These are phyloP conservation scores for Beta vulgaris DNA, from an alignment of 148 eudicot species.

Conservation along the genomic window DNA sequence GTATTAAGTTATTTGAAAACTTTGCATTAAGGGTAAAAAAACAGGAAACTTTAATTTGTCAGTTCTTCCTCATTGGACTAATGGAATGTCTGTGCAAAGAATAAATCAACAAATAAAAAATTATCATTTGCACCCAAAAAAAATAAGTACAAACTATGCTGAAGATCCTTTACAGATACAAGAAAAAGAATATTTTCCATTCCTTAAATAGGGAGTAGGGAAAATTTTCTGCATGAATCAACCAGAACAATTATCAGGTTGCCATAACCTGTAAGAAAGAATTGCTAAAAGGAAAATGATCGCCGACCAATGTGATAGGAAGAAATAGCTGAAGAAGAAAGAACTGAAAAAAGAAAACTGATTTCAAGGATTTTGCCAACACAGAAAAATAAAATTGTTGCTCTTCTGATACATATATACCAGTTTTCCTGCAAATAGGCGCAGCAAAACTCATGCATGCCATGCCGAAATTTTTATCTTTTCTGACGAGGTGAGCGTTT, in stretches of 20 bases:
- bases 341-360: neutral
- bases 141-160: neutral
- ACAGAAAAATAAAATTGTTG: neutral
- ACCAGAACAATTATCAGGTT: constrained; percentile 4
- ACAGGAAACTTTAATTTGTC: no score
- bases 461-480: no score
- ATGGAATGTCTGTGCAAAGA: neutral
- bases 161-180: neutral
- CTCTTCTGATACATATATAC: neutral
- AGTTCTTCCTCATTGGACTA: no score
- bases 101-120: neutral
- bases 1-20: no score
- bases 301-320: neutral
- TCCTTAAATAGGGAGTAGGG: neutral
- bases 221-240: constrained; percentile 7
- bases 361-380: neutral
- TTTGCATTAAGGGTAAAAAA: no score
- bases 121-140: neutral
- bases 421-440: neutral
- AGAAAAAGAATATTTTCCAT: neutral
- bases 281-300: neutral
- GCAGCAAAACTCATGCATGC: neutral
- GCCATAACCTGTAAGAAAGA: constrained; percentile 11
- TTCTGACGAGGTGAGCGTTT: no score
- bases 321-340: constrained; percentile 3